Base-by-base conservation (phyloP, 257 asterid species). In the Penstemon davidsonii region DNA sequence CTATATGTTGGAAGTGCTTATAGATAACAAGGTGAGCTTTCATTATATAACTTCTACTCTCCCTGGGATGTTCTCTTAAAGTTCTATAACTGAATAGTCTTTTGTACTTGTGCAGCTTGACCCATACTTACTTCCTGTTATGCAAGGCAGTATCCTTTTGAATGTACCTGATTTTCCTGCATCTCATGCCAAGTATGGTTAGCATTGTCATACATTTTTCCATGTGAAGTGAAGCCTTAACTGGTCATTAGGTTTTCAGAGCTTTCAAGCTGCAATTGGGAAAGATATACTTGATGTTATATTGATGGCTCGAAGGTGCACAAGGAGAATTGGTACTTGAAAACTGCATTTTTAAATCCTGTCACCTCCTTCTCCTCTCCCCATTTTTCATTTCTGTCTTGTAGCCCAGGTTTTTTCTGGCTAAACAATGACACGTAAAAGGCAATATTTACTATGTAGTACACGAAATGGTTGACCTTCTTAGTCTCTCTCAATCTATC, bases 71-170 rank as follows among this genome's bases (percentile, higher is more conserved):
- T 69, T 18, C 47, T 8, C 33, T 46, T 39, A 45, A 56, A 46
- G 56, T 55, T 67, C 67, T 59, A 41, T 64, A 56, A 59, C 73
- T 80, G 64, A 77, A 51, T 75, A 53, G 72, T 40, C 47, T 75
- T 33, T 80, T 25, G 33, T 80, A 61, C 67, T 55, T 60, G 5
- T 91, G 90, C 98, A 94, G 99, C 93, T 91, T 79, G 96, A 91
- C 55, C 89, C 87, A 6, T 94, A 82, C 80, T 74, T 95, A 80
- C 95, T 95, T 71, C 99, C 98, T 57, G 78, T 95, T 42, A 79
- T 95, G 84, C 99, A 95, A 85, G 99, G 99, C 72, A 95, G 81
- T 95, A 95, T 95, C 99, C 99, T 86, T 78, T 76, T 64, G 62
- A 62, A 47, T 55, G 25, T 71, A 66, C 70, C 65, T 56, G 9